These are phyloP conservation scores for Eucalyptus pauciflora DNA, from an alignment of 345 rosid species.

Conservation along the genomic window DNA sequence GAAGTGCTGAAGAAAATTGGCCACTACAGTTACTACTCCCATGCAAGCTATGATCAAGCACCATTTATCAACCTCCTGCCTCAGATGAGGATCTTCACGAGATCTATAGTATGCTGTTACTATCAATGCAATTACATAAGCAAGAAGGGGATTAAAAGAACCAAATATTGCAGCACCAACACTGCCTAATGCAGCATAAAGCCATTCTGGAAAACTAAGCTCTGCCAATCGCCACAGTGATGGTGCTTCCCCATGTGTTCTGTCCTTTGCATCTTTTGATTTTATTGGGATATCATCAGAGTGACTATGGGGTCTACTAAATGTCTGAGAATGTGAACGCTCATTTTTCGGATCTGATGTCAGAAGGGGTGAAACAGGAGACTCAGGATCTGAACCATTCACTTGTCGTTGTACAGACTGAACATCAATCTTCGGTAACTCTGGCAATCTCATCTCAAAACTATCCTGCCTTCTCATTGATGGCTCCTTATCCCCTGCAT, in stretches of 20 bases:
- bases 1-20: slow-evolving; percentile 96
- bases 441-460: slow-evolving; percentile 92
- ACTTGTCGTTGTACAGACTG: slow-evolving; percentile 50
- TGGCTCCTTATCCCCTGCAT: slow-evolving; percentile 72
- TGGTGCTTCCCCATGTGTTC: slow-evolving; percentile 48
- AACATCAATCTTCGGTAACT: slow-evolving; percentile 88
- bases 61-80: slow-evolving; percentile 85
- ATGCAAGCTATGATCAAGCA: slow-evolving; percentile 97
- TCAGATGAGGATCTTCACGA: slow-evolving; percentile 25
- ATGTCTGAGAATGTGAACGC: slow-evolving; percentile 96
- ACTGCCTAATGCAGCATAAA: slow-evolving; percentile 95
- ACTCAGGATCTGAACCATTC: slow-evolving; percentile 94
- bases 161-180: slow-evolving; percentile 98
- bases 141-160: slow-evolving; percentile 95
- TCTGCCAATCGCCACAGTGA: slow-evolving; percentile 89
- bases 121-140: slow-evolving; percentile 80
- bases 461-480: slow-evolving; percentile 95
- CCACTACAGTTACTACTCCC: slow-evolving; percentile 96
- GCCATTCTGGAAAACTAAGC: slow-evolving; percentile 98
- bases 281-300: slow-evolving; percentile 55
- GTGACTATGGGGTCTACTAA: slow-evolving; percentile 84
- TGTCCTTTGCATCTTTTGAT: slow-evolving; percentile 37
- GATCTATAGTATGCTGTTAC: slow-evolving; percentile 65
- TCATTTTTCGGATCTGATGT: slow-evolving; percentile 91
- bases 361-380: slow-evolving; percentile 95